Evolutionary conservation across 768 basidiomycete species (phyloP), one percentile per base, ranked within the genome.

Genomic region (Podaxis carcinomalis): DNA sequence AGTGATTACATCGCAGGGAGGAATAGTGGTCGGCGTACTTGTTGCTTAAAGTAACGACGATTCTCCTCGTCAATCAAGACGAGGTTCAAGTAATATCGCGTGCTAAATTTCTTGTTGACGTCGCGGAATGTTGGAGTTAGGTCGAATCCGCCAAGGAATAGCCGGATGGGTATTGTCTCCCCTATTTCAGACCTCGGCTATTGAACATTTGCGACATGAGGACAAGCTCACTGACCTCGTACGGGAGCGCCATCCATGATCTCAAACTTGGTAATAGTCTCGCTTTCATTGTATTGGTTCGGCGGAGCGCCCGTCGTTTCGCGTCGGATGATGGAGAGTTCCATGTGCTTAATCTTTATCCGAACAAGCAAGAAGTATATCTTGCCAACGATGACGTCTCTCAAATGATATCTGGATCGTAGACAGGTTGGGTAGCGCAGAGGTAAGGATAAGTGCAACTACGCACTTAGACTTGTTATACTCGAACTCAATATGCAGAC

Each of bases 281-380:
- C 95, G 68, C 91, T 93, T 74, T 99, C 96, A 72, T 98, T 99
- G 74, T 99, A 98, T 75, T 95, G 95, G 68, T 98, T 99, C n/a
- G 97, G 97, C 2, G 93, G 93, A 13, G 95, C 83, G 11, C 96
- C 96, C 0, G 96, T 98, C 21, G 97, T 99, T 74, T 98, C 97
- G 21, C 95, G 84, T 40, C 96, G 88, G 66, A 99, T 98, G 70
- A 98, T 98, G 14, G 95, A 98, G 27, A 98, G 80, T 72, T 99
- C 95, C 96, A 98, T 98, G 68, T 98, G 95, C 75, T 99, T 98
- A 77, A 98, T 99, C 82, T 93, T 98, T 81, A 99, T 98, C 58
- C 97, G 89, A 6, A 98, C 95, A 46, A 98, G 88, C 54, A 99
- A 80, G 79, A 99, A 98, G 79, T 96, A 98, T 72, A 98, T 98